Conservation (phyloP, 163 green algal species). For the Prototheca wickerhamii region DNA sequence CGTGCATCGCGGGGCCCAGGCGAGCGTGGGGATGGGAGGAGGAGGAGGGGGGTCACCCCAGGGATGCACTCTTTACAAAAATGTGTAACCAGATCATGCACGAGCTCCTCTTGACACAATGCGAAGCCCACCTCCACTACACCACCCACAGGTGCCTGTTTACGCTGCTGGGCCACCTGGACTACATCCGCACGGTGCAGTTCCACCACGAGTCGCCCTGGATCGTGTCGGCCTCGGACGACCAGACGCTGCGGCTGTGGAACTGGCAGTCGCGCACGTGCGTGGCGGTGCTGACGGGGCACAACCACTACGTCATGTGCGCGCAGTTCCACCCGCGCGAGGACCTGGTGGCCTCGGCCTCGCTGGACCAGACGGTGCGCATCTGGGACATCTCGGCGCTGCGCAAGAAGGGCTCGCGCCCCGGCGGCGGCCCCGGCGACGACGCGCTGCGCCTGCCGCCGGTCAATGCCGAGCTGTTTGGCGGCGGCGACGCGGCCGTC, state of each 20-base stretch:
- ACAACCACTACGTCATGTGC: constrained; percentile 99
- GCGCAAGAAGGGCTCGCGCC: constrained; percentile 81
- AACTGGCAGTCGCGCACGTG: constrained; percentile 97
- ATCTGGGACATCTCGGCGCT: constrained; percentile 98
- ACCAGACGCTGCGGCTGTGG: constrained; percentile 99
- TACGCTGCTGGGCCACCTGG: constrained; percentile 96
- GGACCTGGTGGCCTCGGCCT: constrained; percentile 95
- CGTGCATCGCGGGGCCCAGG: too few species aligned
- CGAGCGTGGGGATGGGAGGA: too few species aligned
- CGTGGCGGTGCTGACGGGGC: constrained; percentile 90
- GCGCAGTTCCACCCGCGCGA: constrained; percentile 97
- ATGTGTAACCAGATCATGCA: neutral
- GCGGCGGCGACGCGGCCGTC: constrained; percentile 90
- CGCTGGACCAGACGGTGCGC: constrained; percentile 94
- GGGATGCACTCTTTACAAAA: too few species aligned
- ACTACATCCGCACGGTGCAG: constrained; percentile 99
- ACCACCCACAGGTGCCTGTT: constrained; percentile 72
- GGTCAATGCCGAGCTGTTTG: constrained; percentile 94
- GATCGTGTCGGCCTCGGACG: constrained; percentile 92
- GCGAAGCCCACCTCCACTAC: constrained; percentile 20
- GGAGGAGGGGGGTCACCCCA: too few species aligned
- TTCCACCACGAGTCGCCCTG: constrained; percentile 93
- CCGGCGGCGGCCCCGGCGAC: constrained; percentile 32
- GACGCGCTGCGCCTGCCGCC: constrained; percentile 74
- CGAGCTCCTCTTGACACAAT: neutral